Base-by-base conservation (phyloP, 805 yeast genomes). In the Candida alai region DNA sequence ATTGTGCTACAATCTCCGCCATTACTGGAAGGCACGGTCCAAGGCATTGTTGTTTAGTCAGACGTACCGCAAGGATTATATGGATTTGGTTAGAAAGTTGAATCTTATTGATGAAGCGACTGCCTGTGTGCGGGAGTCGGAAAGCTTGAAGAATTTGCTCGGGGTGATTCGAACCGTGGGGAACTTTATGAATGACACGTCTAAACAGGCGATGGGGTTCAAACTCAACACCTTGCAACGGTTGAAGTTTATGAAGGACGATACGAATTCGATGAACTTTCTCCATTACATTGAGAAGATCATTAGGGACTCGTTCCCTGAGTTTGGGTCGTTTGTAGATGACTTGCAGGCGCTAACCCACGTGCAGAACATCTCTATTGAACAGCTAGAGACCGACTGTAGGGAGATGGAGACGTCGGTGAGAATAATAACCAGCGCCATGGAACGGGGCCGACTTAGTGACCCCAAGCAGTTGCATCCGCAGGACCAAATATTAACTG, bases 161-260 rank as follows among this genome's bases (percentile, higher is more conserved):
- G 88, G 85, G 37, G 77, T 93, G 30, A 90, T 93, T 41, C 66
- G 89, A 43, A 80, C 89, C 4, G 93, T 93, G 32, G 99, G 98
- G 39, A 93, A 93, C 56, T 90, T 80, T 56, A 93, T 93, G 98
- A 93, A 94, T 55, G 96, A 88, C 49, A 67, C 78, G n/a, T 70
- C 86, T 2, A 89, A 88, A 48, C 95, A 88, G 55, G 97, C 97
- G 1, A 73, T 76, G 44, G 99, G 99, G 3, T 94, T 94, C 70
- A 83, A 84, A 49, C 65, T 93, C 40, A 81, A 85, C 28, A 85
- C 96, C n/a, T 68, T 93, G 34, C 96, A 88, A 51, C 68, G 97
- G 46, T 70, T 93, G 39, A 85, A 83, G 20, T 88, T 94, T 46
- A 80, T 94, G 61, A 93, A 93, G 54, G 96, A 90, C 58, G 87